Base-by-base conservation (phyloP, 1,284 basidiomycete genomes). In the Athelia sp. region DNA sequence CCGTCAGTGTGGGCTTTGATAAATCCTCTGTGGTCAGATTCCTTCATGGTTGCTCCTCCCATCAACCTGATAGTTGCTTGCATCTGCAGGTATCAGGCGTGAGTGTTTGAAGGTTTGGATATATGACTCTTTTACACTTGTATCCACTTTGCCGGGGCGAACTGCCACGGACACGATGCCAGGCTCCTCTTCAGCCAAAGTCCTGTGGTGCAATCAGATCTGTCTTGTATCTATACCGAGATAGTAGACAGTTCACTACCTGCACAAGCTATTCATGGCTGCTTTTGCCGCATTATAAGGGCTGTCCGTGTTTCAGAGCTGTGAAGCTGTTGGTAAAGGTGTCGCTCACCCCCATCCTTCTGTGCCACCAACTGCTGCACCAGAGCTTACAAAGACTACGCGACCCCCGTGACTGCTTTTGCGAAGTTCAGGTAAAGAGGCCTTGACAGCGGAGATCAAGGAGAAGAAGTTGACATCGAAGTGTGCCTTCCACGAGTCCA, bases 401-500 rank as follows among this genome's bases (percentile, higher is more conserved):
- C 76, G 75, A 0, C 88, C 92, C 14, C 78, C 78, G 17, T 66
- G 54, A n/a, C 70, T 56, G 54, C 80, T 84, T 55, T 75, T 70
- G 35, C 84, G 80, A 54, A 95, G 68, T 50, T 76, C 70, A 4
- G 92, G 90, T 3, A 93, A 68, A 3, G 82, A 69, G 3, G 75
- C 71, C 50, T 82, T 76, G 34, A 93, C 59, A 11, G 87, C 78
- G 11, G 79, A 75, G 45, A 93, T 66, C 36, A 92, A 72, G 1
- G 90, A 89, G 66, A 92, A 90, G 63, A 93, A 86, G 64, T 94
- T 94, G 67, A 91, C 70, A 57, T 93, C 87, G 66, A 87, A 89
- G 59, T 81, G 75, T 10, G 66, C 58, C 58, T 73, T 85, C 86
- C 81, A 90, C n/a, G 63, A 67, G 46, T 71, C 71, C 15, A 76